Base-by-base conservation (phyloP, 176 grass and related monocot genomes). In the Alloteropsis semialata region DNA sequence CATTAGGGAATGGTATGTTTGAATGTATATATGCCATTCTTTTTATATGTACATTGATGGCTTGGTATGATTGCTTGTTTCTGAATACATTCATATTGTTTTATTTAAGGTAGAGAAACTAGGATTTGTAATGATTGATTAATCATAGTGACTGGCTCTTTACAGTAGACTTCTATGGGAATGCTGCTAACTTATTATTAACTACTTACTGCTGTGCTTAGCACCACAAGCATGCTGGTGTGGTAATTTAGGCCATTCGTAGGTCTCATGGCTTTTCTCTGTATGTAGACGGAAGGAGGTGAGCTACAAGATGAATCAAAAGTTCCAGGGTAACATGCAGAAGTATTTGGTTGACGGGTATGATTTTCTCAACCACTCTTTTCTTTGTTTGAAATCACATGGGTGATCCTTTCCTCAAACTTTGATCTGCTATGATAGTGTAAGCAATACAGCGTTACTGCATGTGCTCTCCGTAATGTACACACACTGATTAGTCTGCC, bases 251-350 rank as follows among this genome's bases (percentile, higher is more conserved):
- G 34, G 34, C 34, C n/a, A n/a, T n/a, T n/a, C n/a, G n/a, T n/a
- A n/a, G n/a, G n/a, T 69, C 19, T 64, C 30, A 54, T 83, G 10
- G 30, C 65, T 86, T 72, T 57, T 9, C 14, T 77, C 36, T 82
- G 30, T 43, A 81, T 63, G 45, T 88, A 98, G 95, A 72, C 92
- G 90, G 74, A 93, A 89, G 75, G 90, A 95, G 32, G 80, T 84
- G 46, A 91, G 90, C 86, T 98, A 95, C 84, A 95, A 88, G 82
- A 95, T 98, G 88, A 95, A 93, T 75, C 59, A 76, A 29, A 95
- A 91, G 69, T 98, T 98, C 58, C 95, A 98, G 75, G 84, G 36
- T 41, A 98, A 98, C 71, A 91, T 95, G 88, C 95, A 95, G 64
- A 94, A 93, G 28, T 92, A 98, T 86, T 82, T 95, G 74, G 87